Base-by-base conservation (phyloP, 2,329 filamentous ascomycete species). In the Diaporthe amygdali region DNA sequence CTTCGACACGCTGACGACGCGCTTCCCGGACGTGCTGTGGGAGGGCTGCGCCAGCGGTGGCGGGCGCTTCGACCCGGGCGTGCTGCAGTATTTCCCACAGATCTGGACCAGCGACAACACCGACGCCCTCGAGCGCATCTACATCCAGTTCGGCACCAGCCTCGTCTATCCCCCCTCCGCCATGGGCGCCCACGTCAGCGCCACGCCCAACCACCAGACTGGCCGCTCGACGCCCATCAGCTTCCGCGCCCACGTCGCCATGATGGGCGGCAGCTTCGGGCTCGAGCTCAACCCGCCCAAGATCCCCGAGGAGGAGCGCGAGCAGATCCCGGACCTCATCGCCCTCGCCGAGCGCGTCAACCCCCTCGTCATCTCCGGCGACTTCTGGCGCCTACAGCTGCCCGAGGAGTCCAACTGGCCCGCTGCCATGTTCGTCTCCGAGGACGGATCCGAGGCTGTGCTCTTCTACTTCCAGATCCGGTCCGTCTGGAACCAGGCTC, bases 261-360 rank as follows among this genome's bases (percentile, higher is more conserved):
- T 91, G 82, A 92, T 92, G 90, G 90, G 90, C 69, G 90, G 90
- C 2, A 90, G 88, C 0, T 92, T 92, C 74, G 90, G 90, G 0
- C 84, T 92, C 14, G 90, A 92, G 76, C 84, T 92, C 9, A 84
- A 91, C 75, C 90, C 90, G 0, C 80, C 80, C 0, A 82, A 86
- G 9, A 84, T 90, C 7, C 79, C 79, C 0, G 81, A 81, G 0
- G 85, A 85, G 15, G 90, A 92, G n/a, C 82, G 81, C 56, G 83
- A 80, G 0, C 81, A 83, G 37, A 83, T 92, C 0, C 90, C 90
- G 0, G 82, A 76, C 0, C 81, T 92, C 1, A 86, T 92, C 71
- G 81, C 79, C 0, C 81, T 87, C 7, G 86, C 89, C 2, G 86
- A 89, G 71, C 83, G 82, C 66, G 82, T 92, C 59, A 91, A 90